These are phyloP conservation scores for Volutella citrinella DNA, from an alignment of 2,329 filamentous ascomycete species.

Conservation along the genomic window DNA sequence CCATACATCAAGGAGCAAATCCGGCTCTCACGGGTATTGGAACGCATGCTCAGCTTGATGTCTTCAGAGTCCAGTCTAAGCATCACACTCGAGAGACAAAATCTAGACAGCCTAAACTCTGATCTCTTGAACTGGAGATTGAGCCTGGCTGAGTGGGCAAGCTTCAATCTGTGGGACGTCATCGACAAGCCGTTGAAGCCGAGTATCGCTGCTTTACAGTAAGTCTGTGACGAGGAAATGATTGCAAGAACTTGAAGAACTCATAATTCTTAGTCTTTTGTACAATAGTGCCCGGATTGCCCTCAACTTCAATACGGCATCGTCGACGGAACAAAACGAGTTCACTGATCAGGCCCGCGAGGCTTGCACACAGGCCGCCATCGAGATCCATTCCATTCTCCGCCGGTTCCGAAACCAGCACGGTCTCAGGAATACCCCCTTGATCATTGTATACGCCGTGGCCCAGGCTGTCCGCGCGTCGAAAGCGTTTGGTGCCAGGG, in stretches of 20 bases:
- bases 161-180: slow-evolving; percentile 3
- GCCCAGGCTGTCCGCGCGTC: slow-evolving; percentile 18
- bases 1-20: slow-evolving; percentile 4
- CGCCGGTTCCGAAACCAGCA: slow-evolving; percentile 20
- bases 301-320: slow-evolving; percentile 23
- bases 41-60: slow-evolving; percentile 1
- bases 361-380: slow-evolving; percentile 18
- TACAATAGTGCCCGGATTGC: slow-evolving; percentile 23
- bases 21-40: neutral
- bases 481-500: slow-evolving; percentile 2
- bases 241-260: too few species aligned
- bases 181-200: neutral
- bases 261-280: too few species aligned
- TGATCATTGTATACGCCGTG: slow-evolving; percentile 22
- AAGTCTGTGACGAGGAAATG: too few species aligned
- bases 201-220: slow-evolving; percentile 2
- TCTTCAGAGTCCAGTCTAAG: neutral
- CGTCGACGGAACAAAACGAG: slow-evolving; percentile 5
- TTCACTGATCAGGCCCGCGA: slow-evolving; percentile 3
- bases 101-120: neutral
- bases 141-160: slow-evolving; percentile 2
- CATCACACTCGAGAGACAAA: neutral
- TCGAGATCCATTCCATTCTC: slow-evolving; percentile 18
- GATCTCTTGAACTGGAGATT: slow-evolving; percentile 1
- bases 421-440: slow-evolving; percentile 16